Base-by-base conservation (phyloP, 2,329 filamentous ascomycete species). In the Aspergillus sp. region DNA sequence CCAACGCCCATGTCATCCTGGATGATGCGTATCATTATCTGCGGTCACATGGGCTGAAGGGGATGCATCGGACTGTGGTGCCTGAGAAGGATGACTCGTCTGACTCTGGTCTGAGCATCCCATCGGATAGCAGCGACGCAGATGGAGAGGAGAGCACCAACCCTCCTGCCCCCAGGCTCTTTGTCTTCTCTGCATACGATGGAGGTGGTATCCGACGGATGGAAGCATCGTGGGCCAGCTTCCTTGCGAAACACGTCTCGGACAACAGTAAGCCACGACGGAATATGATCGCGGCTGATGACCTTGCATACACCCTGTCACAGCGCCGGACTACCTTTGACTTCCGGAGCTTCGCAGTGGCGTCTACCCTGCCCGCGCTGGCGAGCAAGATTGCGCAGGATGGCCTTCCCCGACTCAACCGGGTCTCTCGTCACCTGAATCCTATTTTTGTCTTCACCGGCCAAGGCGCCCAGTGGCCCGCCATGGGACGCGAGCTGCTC, bases 401-500 rank as follows among this genome's bases (percentile, higher is more conserved):
- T 52, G 23, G 53, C 50, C 16, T 58, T 9, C 36, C 36, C 10
- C 7, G 56, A 6, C 58, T 58, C n/a, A 4, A 49, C 2, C 59
- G 57, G 6, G 54, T 57, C 13, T 54, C 41, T 43, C 56, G 59
- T n/a, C 55, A 56, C 23, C 57, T 53, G 4, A 51, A 43, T 10
- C 16, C 64, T 23, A 64, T 54, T 1, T 67, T 67, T 45, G 54
- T 77, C 0, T 77, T 76, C 54, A 74, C 73, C 0, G 75, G 75
- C 1, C 75, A 77, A 43, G 75, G 76, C 23, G 73, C 72, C 2
- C 75, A 77, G 43, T 77, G 72, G 71, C 47, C 56, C 0, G 65
- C 67, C 3, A 77, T 77, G 74, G 74, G 73, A 6, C 64, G 64
- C 10, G 68, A 73, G 25, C 63, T 78, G 0, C 38, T 76, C 21